Percentiles rank a stretch among this genome's conserved stretches.
Conservation (phyloP, 2,329 filamentous ascomycete species). For the Atkinsonella texensis region DNA sequence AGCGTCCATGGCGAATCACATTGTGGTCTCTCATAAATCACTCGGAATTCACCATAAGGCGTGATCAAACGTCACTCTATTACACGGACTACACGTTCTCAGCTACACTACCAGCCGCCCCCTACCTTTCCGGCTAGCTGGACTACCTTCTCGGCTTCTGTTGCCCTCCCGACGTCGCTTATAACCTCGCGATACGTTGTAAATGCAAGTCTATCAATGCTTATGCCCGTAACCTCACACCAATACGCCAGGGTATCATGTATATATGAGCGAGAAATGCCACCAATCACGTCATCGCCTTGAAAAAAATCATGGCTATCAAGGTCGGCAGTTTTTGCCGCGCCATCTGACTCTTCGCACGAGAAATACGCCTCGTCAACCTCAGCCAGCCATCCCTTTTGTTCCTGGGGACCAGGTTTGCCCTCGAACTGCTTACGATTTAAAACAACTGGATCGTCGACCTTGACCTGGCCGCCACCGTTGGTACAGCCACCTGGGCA, state of each 20-base stretch:
- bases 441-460: conserved; percentile 59
- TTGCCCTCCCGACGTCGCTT: conserved; percentile 79
- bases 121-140: conserved; percentile 84
- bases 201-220: conserved; percentile 59
- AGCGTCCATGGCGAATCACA: not conserved
- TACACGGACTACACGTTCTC: not conserved
- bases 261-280: conserved; percentile 54
- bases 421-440: conserved; percentile 33
- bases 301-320: conserved; percentile 4
- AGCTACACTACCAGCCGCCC: conserved; percentile 65
- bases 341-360: conserved; percentile 41
- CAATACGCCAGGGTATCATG: conserved; percentile 63
- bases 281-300: conserved; percentile 38
- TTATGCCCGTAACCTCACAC: conserved; percentile 58
- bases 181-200: conserved; percentile 89
- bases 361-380: conserved; percentile 91
- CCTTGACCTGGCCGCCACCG: conserved; percentile 88
- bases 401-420: conserved; percentile 62
- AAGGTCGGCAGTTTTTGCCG: conserved; percentile 10
- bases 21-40: conserved; percentile 11
- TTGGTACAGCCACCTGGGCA: conserved; percentile 99
- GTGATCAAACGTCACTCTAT: too few species aligned
- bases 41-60: too few species aligned
- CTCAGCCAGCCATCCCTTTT: conserved; percentile 72
- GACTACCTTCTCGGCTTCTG: conserved; percentile 69